Evolutionary conservation across 345 rosid species (phyloP).

Genomic region (Hibiscus trionum): DNA sequence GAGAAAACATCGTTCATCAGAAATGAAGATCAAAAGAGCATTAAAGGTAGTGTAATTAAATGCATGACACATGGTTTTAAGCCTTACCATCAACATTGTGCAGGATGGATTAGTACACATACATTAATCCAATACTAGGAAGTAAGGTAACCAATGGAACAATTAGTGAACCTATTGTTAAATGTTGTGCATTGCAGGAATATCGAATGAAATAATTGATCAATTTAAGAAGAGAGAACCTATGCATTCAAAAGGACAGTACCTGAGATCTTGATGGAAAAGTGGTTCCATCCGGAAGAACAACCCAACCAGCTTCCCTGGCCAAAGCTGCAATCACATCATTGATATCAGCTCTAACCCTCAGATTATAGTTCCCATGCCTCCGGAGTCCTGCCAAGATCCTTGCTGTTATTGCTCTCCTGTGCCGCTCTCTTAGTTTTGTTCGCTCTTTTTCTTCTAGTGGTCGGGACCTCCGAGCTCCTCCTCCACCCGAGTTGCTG

Average conservation of each 20-base stretch:
- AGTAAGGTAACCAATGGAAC: not conserved
- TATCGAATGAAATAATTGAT: not conserved
- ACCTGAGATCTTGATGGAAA: conserved; percentile 97
- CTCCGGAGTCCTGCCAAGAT: conserved; percentile 90
- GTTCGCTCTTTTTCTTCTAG: conserved; percentile 96
- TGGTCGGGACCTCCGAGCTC: conserved; percentile 69
- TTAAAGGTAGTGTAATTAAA: not conserved
- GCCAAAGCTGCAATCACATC: conserved; percentile 99
- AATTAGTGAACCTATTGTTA: not conserved
- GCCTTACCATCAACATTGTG: not conserved
- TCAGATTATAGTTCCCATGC: conserved; percentile 96
- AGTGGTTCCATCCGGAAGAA: conserved; percentile 99
- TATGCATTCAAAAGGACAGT: conserved; percentile 12
- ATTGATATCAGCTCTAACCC: conserved; percentile 98
- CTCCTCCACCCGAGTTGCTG: conserved; percentile 67
- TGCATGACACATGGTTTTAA: not conserved
- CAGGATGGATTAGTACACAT: not conserved
- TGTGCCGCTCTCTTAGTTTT: conserved; percentile 89
- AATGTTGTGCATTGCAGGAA: not conserved
- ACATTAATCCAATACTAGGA: not conserved
- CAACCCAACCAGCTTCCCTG: conserved; percentile 99
- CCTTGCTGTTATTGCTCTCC: conserved; percentile 97
- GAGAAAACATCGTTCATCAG: conserved; percentile 2
- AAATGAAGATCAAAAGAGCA: conserved; percentile 3
- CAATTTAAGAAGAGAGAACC: not conserved